A percentile compares a stretch with the other conserved stretches of the same genome.
Evolutionary conservation across 768 basidiomycete genomes (phyloP).

Genomic region (Xerocomellus chrysenteron): DNA sequence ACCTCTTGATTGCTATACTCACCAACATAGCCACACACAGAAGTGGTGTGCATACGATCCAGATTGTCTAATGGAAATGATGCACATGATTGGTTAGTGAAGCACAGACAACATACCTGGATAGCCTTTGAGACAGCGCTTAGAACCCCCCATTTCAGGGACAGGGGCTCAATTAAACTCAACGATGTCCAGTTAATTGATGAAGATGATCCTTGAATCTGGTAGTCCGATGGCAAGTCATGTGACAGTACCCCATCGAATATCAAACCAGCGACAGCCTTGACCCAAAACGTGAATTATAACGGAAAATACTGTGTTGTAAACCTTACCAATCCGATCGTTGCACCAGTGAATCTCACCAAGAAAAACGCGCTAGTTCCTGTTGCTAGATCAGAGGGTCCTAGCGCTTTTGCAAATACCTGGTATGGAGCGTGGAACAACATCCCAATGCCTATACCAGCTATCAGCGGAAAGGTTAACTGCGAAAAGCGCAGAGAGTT

Average conservation of each 20-base stretch:
- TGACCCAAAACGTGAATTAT: conserved; percentile 17
- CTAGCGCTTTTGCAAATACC: conserved; percentile 66
- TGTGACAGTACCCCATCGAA: conserved; percentile 55
- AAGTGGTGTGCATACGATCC: conserved; percentile 71
- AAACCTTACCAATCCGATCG: conserved; percentile 68
- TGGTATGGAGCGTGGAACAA: conserved; percentile 86
- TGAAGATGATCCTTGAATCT: conserved; percentile 39
- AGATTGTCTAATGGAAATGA: conserved; percentile 52
- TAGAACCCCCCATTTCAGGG: conserved; percentile 47
- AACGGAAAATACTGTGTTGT: background rate
- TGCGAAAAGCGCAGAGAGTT: conserved; percentile 46
- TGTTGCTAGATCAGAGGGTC: conserved; percentile 65
- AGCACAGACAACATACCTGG: conserved; percentile 43
- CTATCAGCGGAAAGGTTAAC: conserved; percentile 61
- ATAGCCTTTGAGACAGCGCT: conserved; percentile 59
- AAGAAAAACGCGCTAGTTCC: conserved; percentile 88
- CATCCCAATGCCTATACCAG: conserved; percentile 79
- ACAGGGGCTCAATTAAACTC: conserved; percentile 44
- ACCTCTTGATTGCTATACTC: conserved; percentile 19
- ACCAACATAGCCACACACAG: conserved; percentile 66
- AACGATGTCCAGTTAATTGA: conserved; percentile 57
- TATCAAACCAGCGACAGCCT: conserved; percentile 78
- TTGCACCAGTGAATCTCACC: conserved; percentile 84
- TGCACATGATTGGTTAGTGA: conserved; percentile 6
- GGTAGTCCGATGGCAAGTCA: conserved; percentile 49